Conservation (phyloP, 1,139 yeast genomes). For the Eremothecium sinecaudum region DNA sequence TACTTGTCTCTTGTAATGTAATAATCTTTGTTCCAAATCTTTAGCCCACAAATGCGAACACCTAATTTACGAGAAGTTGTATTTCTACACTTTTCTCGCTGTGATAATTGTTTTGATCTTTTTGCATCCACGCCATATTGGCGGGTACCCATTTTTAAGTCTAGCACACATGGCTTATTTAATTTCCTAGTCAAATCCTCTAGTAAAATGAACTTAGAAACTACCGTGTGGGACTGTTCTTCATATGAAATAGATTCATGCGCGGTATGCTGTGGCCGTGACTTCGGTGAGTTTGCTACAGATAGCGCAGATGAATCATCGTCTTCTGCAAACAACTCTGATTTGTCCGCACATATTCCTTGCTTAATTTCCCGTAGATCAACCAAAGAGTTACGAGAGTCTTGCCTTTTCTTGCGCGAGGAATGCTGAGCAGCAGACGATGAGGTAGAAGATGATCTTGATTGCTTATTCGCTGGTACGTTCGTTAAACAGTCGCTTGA, state of each 20-base stretch:
- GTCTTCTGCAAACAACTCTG: constrained; percentile 1
- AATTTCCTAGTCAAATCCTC: constrained; percentile 86
- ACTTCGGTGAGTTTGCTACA: constrained; percentile 3
- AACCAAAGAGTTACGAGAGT: constrained; percentile 4
- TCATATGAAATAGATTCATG: constrained; percentile 19
- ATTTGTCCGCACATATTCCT: neutral
- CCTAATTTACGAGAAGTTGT: constrained; percentile 83
- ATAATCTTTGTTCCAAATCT: constrained; percentile 56
- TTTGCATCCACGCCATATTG: constrained; percentile 95
- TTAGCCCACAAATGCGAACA: constrained; percentile 92
- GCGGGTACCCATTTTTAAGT: constrained; percentile 95
- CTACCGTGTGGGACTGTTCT: constrained; percentile 27
- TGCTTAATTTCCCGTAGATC: constrained; percentile 5
- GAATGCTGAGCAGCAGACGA: constrained; percentile 1
- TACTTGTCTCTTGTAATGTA: constrained; percentile 78
- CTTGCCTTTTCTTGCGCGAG: constrained; percentile 1
- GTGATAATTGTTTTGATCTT: constrained; percentile 63
- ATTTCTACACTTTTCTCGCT: constrained; percentile 64
- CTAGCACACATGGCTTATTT: constrained; percentile 81
- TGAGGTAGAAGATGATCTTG: constrained; percentile 5
- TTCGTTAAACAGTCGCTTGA: constrained; percentile 1
- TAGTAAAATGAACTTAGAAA: constrained; percentile 60
- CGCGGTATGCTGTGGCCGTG: constrained; percentile 1
- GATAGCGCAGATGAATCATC: constrained; percentile 1
- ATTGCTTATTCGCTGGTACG: constrained; percentile 1